Evolutionary conservation across 352 stramenopile genomes (phyloP), one percentile per base, ranked within the genome.

Genomic region (Pythium periplocum): DNA sequence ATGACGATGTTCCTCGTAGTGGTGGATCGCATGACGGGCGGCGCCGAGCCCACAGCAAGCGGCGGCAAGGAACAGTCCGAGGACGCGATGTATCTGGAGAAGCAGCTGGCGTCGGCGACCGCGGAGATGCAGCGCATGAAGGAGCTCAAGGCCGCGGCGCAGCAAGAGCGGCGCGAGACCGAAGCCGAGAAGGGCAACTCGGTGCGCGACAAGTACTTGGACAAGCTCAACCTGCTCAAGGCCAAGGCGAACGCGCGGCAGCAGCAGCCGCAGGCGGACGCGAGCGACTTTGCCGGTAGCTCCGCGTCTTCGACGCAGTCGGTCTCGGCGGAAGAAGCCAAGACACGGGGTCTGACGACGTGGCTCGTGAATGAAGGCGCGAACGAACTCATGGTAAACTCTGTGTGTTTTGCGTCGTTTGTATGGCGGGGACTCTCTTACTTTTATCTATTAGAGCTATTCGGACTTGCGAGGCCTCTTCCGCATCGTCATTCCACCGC

Each of bases 321-420:
- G 7, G 38, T 42, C 7, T 8, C 7, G 4, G 38, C 64, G 34
- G 56, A 5, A 2, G 43, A 53, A 7, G 58, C 67, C 9, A 81
- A 70, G 45, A 81, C 72, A 2, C 79, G 75, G 36, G 78, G 80
- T 6, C 55, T 88, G 35, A 82, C 80, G 26, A 86, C 77, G 10
- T 90, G 80, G 80, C 45, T 86, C 42, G 80, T 90, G 45, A 85
- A 88, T 52, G 64, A 82, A 6, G 77, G 80, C 48, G 63, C 78
- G 12, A 88, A 90, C 54, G 77, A 88, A 66, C 48, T 87, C 37
- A 60, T 88, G 66, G 76, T 90, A 63, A 12, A 53, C 39, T 4
- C 33, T 3, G 0, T 1, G 6, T 26, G 17, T 26, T 26, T 26
- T 26, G 17, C 17, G 17, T 26, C 17, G 17, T 26, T 26, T 26